A percentile compares a stretch with the other conserved stretches of the same genome.
Conservation (phyloP, 257 asterid species). For the Knoxia roxburghii region DNA sequence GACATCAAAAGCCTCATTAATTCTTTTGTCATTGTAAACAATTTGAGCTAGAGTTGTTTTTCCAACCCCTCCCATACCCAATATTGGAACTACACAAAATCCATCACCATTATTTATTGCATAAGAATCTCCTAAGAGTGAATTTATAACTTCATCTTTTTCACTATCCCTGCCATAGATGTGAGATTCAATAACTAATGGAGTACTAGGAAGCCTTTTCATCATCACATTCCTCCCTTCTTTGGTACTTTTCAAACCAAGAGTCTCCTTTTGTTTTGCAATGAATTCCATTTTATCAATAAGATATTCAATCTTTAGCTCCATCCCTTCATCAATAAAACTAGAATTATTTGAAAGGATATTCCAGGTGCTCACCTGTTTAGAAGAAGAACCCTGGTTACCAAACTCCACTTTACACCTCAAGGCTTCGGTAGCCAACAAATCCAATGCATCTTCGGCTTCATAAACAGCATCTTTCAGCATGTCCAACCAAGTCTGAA, state of each 20-base stretch:
- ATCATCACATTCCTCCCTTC: slow-evolving; percentile 13
- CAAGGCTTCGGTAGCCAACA: slow-evolving; percentile 46
- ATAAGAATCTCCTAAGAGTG: slow-evolving; percentile 19
- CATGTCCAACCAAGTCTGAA: slow-evolving; percentile 44
- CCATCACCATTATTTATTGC: slow-evolving; percentile 9
- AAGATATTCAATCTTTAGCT: slow-evolving; percentile 32
- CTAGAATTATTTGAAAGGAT: slow-evolving; percentile 7
- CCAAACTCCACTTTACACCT: slow-evolving; percentile 22
- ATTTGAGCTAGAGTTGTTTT: slow-evolving; percentile 45
- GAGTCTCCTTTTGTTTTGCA: slow-evolving; percentile 39
- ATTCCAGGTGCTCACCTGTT: slow-evolving; percentile 29
- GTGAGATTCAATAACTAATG: slow-evolving; percentile 33
- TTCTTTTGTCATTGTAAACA: slow-evolving; percentile 39
- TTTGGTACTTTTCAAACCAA: slow-evolving; percentile 33
- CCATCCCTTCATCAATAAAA: slow-evolving; percentile 5
- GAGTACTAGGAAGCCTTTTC: slow-evolving; percentile 32
- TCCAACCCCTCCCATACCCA: slow-evolving; percentile 53
- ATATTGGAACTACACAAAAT: slow-evolving; percentile 25
- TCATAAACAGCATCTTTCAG: slow-evolving; percentile 39
- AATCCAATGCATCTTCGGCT: slow-evolving; percentile 46
- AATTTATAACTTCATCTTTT: slow-evolving; percentile 34
- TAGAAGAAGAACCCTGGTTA: slow-evolving; percentile 18
- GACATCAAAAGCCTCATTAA: slow-evolving; percentile 31
- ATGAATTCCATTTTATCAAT: slow-evolving; percentile 37
- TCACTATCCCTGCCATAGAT: slow-evolving; percentile 34